phyloP scores from a whole-genome alignment of 2,329 filamentous ascomycete genomes.

The Stagonosporopsis cucurbitacearum region DNA sequence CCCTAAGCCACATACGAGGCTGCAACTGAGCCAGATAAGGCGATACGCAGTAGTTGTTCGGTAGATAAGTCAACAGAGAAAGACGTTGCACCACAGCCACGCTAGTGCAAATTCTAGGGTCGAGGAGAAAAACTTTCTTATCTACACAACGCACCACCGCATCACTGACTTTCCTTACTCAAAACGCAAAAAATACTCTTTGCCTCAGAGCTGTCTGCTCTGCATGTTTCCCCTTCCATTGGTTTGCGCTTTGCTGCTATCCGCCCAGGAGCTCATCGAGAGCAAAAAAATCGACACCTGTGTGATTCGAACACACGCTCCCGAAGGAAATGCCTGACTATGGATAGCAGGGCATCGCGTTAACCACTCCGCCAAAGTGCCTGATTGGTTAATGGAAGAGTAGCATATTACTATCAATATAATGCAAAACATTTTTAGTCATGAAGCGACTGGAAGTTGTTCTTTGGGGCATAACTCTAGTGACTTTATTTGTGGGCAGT shows the following conservation, averaged over 20 bases:
- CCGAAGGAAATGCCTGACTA: conserved; percentile 33
- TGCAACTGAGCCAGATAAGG: too few relatives aligned
- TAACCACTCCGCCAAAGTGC: conserved; percentile 22
- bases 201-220: background rate
- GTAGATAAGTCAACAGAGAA: background rate
- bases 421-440: background rate
- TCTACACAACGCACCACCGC: too few relatives aligned
- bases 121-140: background rate
- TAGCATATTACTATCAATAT: background rate
- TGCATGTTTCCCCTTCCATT: background rate
- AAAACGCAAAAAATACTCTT: background rate
- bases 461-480: background rate
- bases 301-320: conserved; percentile 40
- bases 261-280: background rate
- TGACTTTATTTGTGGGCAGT: background rate
- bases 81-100: background rate
- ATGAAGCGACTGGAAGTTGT: background rate
- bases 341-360: conserved; percentile 23
- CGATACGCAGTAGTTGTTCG: too few relatives aligned
- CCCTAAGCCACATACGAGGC: too few relatives aligned
- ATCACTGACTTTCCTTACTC: background rate
- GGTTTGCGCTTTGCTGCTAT: background rate
- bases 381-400: conserved; percentile 10
- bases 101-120: background rate
- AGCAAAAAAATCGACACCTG: conserved; percentile 31